Percentiles rank a stretch among this genome's conserved stretches.
Conservation (phyloP, 306 rosid species). For the Cercis canadensis region DNA sequence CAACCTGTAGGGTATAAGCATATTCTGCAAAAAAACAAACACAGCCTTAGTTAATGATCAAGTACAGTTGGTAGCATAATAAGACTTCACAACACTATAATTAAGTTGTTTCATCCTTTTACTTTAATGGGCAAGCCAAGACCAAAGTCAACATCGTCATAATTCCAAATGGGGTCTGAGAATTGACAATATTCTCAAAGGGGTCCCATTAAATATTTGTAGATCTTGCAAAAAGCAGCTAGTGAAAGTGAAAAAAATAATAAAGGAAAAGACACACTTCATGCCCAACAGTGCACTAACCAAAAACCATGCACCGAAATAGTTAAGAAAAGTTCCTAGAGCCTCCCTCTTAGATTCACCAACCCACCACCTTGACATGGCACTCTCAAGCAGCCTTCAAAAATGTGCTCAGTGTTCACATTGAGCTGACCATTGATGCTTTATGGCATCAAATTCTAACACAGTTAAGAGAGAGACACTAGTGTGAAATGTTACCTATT, state of each 20-base stretch:
- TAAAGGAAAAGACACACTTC: conserved; percentile 29
- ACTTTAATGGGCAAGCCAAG: conserved; percentile 35
- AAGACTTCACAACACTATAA: conserved; percentile 19
- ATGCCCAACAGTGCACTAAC: conserved; percentile 42
- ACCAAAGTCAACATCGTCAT: conserved; percentile 51
- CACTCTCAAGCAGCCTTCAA: neutral
- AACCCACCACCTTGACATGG: conserved; percentile 7
- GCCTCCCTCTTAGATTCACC: neutral
- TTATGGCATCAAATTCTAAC: neutral
- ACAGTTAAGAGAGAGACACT: too few relatives aligned
- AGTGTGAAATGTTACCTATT: too few relatives aligned
- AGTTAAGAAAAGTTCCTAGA: neutral
- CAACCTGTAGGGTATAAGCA: conserved; percentile 90
- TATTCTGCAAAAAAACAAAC: conserved; percentile 60
- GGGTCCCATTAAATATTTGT: conserved; percentile 37
- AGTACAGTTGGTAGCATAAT: conserved; percentile 1
- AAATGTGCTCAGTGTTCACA: too few relatives aligned
- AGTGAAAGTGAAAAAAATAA: conserved; percentile 35
- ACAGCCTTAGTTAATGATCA: neutral
- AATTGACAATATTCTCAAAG: conserved; percentile 39
- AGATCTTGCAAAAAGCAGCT: conserved; percentile 29
- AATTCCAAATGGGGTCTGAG: conserved; percentile 37
- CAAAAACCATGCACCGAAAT: conserved; percentile 39
- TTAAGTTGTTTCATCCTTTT: neutral
- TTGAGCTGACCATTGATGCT: neutral